phyloP scores from a whole-genome alignment of 1,284 basidiomycete genomes.

The Neotropicomus parvogracilis region DNA sequence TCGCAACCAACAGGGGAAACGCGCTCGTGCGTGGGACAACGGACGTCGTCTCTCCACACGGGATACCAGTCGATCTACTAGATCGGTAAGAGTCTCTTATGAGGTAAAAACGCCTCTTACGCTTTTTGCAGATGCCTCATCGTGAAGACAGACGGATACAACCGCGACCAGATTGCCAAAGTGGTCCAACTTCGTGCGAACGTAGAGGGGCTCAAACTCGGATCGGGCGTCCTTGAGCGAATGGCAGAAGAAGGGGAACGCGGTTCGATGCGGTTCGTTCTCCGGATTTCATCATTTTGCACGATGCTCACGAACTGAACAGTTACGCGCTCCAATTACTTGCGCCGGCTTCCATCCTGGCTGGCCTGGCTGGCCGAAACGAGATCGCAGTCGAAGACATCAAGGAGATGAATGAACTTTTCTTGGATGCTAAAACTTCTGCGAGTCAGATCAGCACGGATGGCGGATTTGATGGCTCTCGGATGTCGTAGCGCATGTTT shows the following conservation, averaged over 20 bases:
- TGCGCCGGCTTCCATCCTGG: slow-evolving; percentile 89
- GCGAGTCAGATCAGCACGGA: slow-evolving; percentile 52
- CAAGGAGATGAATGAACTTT: slow-evolving; percentile 88
- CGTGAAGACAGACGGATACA: slow-evolving; percentile 88
- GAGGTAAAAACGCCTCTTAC: slow-evolving; percentile 16
- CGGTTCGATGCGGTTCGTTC: slow-evolving; percentile 74
- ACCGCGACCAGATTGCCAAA: slow-evolving; percentile 46
- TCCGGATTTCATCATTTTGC: slow-evolving; percentile 6
- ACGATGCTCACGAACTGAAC: slow-evolving; percentile 6
- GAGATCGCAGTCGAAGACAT: slow-evolving; percentile 88
- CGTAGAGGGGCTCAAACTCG: slow-evolving; percentile 82
- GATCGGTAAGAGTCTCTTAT: slow-evolving; percentile 60
- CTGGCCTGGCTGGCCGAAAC: slow-evolving; percentile 67
- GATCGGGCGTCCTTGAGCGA: slow-evolving; percentile 74
- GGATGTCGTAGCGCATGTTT: slow-evolving; percentile 21
- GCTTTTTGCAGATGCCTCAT: slow-evolving; percentile 76
- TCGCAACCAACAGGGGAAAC: slow-evolving; percentile 94
- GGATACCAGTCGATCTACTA: slow-evolving; percentile 89
- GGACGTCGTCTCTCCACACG: slow-evolving; percentile 91
- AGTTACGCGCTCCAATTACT: slow-evolving; percentile 92
- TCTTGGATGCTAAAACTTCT: slow-evolving; percentile 81
- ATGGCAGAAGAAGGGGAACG: slow-evolving; percentile 82
- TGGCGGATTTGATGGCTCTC: slow-evolving; percentile 40
- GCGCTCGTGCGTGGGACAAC: slow-evolving; percentile 89
- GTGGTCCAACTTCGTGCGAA: slow-evolving; percentile 71